Conservation (phyloP, 257 asterid genomes). For the Nicotiana attenuata region DNA sequence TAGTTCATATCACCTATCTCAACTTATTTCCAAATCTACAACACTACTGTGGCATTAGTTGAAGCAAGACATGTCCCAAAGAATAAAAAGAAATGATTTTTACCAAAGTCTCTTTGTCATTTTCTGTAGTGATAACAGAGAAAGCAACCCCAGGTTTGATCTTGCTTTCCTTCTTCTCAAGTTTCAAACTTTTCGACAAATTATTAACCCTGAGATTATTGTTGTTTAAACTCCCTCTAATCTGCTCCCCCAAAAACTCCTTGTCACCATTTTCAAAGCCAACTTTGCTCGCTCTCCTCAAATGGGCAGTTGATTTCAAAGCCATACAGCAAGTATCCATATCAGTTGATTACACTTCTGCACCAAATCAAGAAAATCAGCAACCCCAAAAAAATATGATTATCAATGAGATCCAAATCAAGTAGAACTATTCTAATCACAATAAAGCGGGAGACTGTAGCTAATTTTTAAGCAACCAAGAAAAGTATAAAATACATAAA, state of each 20-base stretch:
- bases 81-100: not conserved
- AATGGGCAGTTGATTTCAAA: constrained; percentile 37
- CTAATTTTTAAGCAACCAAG: constrained; percentile 50
- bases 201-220: constrained; percentile 26
- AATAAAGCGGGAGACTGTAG: constrained; percentile 26
- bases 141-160: constrained; percentile 57
- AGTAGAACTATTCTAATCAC: constrained; percentile 12
- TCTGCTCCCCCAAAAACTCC: constrained; percentile 57
- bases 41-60: not conserved
- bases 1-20: not conserved
- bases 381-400: constrained; percentile 8
- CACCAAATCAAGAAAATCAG: constrained; percentile 20
- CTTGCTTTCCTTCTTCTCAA: constrained; percentile 38
- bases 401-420: constrained; percentile 13
- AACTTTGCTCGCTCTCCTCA: constrained; percentile 32
- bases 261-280: constrained; percentile 36
- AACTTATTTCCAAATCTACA: not conserved
- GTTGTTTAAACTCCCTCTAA: constrained; percentile 39
- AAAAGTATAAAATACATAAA: constrained; percentile 66
- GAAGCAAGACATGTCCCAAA: not conserved
- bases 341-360: constrained; percentile 18
- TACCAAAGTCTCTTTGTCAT: constrained; percentile 51
- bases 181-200: constrained; percentile 35
- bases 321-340: constrained; percentile 69
- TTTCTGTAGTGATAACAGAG: constrained; percentile 78